Evolutionary conservation across 2,329 filamentous ascomycete genomes (phyloP).

Genomic region (Fusarium sp.): DNA sequence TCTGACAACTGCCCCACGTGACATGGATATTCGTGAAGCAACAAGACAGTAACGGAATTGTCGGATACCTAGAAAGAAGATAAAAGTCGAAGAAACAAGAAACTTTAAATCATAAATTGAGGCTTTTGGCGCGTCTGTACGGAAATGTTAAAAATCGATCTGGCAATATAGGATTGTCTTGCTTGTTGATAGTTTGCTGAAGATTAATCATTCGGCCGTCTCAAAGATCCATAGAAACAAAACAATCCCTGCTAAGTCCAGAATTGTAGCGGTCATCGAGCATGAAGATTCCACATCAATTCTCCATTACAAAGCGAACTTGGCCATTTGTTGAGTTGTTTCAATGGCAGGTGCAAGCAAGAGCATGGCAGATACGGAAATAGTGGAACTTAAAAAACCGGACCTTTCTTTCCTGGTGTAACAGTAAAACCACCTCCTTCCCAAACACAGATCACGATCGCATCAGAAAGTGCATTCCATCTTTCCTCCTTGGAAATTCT

Average conservation of each 20-base stretch:
- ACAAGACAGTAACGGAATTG: background rate
- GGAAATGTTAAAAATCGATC: constrained; percentile 17
- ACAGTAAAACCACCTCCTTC: background rate
- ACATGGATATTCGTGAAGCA: background rate
- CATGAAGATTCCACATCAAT: constrained; percentile 23
- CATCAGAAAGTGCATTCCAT: background rate
- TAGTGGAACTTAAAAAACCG: constrained; percentile 12
- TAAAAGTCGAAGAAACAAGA: background rate
- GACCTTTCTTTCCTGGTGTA: constrained; percentile 23
- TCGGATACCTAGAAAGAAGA: background rate
- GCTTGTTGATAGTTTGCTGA: background rate
- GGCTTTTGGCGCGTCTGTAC: background rate
- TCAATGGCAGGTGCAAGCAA: background rate
- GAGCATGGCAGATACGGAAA: background rate
- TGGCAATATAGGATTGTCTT: constrained; percentile 4
- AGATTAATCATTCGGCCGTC: background rate
- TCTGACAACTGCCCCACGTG: constrained; percentile 19
- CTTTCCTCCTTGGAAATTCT: constrained; percentile 16
- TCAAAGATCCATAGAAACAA: constrained; percentile 4
- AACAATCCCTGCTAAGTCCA: background rate
- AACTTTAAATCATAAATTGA: background rate
- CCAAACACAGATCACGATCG: constrained; percentile 8
- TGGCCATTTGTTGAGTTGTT: constrained; percentile 2
- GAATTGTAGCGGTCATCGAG: constrained; percentile 26
- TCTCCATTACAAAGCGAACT: constrained; percentile 10